Conservation (phyloP, 2,329 filamentous ascomycete genomes). For the Fusarium oligoseptatum region DNA sequence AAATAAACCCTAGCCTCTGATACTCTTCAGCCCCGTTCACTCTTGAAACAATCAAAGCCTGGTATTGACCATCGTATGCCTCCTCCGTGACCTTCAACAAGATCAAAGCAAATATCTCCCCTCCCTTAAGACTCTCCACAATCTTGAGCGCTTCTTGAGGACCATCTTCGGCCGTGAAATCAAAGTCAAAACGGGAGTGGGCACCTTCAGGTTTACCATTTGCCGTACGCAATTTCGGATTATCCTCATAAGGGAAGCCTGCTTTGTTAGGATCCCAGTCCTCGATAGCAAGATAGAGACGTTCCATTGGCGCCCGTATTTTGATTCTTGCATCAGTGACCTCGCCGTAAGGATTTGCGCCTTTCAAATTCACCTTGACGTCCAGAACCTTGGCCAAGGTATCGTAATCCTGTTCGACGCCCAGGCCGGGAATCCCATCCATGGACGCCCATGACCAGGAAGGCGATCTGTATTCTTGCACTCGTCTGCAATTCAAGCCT, state of each 20-base stretch:
- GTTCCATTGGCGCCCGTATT: neutral
- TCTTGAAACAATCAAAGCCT: neutral
- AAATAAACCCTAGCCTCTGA: neutral
- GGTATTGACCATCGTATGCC: fast-evolving
- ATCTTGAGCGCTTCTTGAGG: neutral
- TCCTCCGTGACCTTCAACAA: neutral
- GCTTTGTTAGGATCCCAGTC: neutral
- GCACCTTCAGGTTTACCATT: neutral
- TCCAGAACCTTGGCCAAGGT: neutral
- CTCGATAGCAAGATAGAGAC: neutral
- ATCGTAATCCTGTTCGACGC: neutral
- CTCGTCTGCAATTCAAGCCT: neutral
- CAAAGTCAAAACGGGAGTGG: neutral
- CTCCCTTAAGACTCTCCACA: neutral
- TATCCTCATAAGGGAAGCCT: neutral
- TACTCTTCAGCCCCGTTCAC: neutral
- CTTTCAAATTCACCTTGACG: neutral
- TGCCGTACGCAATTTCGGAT: neutral
- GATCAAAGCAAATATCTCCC: neutral
- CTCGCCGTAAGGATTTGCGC: neutral
- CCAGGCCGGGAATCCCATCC: neutral
- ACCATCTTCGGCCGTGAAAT: neutral
- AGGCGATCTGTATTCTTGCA: neutral
- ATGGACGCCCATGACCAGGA: neutral
- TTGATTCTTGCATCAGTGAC: neutral